phyloP scores from a whole-genome alignment of 75 land plant genomes.

The Picea sitchensis region DNA sequence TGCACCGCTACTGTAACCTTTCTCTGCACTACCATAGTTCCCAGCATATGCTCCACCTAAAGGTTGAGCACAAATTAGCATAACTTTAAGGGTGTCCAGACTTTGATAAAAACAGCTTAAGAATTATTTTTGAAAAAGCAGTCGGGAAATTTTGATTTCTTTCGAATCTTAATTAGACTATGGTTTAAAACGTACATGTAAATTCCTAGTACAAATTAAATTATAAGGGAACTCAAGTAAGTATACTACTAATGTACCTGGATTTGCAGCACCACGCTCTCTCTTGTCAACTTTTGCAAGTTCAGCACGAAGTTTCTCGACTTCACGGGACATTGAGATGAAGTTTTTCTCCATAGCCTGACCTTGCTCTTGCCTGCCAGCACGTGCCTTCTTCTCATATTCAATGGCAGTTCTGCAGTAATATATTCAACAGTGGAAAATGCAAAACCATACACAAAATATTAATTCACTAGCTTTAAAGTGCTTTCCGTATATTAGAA shows the following conservation, averaged over 20 bases:
- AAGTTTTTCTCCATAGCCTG: conserved; percentile 76
- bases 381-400: conserved; percentile 67
- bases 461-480: not conserved
- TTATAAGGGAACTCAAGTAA: not conserved
- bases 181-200: not conserved
- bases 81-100: no score
- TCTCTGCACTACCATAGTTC: conserved; percentile 18
- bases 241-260: not conserved
- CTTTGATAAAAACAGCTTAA: no score
- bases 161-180: no score
- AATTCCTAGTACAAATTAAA: not conserved
- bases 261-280: conserved; percentile 18
- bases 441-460: no score
- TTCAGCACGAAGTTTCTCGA: conserved; percentile 85
- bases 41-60: not conserved
- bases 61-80: no score
- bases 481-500: not conserved
- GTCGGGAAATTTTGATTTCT: not conserved
- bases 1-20: conserved; percentile 31
- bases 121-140: no score
- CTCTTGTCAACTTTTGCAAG: conserved; percentile 48
- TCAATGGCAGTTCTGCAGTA: conserved; percentile 55
- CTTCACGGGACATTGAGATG: conserved; percentile 71
- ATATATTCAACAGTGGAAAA: no score
- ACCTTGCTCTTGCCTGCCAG: conserved; percentile 58